Evolutionary conservation across 1,284 basidiomycete genomes (phyloP).

Genomic region (Ceratorhiza oryzae-sativae): DNA sequence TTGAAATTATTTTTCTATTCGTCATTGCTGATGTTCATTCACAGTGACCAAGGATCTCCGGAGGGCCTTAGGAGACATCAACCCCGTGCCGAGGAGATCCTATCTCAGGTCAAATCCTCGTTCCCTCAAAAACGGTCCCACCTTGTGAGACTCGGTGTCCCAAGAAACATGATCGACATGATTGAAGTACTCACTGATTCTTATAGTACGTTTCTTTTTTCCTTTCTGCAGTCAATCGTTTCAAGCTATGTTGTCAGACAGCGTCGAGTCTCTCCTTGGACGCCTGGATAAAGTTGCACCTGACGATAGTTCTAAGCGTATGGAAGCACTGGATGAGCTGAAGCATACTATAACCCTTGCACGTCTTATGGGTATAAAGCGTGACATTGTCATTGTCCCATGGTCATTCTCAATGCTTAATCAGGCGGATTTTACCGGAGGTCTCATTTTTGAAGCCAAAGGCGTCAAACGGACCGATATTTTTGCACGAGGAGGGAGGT

Average conservation of each 20-base stretch:
- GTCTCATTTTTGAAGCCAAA: slow-evolving; percentile 76
- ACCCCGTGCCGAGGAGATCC: slow-evolving; percentile 53
- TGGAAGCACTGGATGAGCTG: slow-evolving; percentile 62
- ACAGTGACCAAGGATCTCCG: slow-evolving; percentile 22
- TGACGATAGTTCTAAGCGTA: slow-evolving; percentile 54
- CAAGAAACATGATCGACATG: slow-evolving; percentile 52
- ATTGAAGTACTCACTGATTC: slow-evolving; percentile 70
- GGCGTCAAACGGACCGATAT: slow-evolving; percentile 73
- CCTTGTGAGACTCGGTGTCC: slow-evolving; percentile 54
- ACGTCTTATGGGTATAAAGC: slow-evolving; percentile 65
- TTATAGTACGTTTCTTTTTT: slow-evolving; percentile 53
- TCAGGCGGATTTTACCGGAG: slow-evolving; percentile 71
- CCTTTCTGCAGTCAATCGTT: not conserved
- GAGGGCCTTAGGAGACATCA: slow-evolving; percentile 10
- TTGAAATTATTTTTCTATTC: not conserved
- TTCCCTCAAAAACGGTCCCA: slow-evolving; percentile 70
- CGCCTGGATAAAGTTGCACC: slow-evolving; percentile 67
- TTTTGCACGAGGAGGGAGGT: slow-evolving; percentile 82
- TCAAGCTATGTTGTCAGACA: slow-evolving; percentile 35
- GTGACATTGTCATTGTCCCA: slow-evolving; percentile 71
- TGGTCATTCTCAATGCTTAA: slow-evolving; percentile 59
- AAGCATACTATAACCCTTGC: slow-evolving; percentile 70
- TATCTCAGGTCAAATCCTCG: slow-evolving; percentile 67
- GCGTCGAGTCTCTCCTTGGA: slow-evolving; percentile 63
- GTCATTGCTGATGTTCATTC: not conserved